phyloP scores from a whole-genome alignment of 2,329 filamentous ascomycete species.

The Aspergillus texensis region DNA sequence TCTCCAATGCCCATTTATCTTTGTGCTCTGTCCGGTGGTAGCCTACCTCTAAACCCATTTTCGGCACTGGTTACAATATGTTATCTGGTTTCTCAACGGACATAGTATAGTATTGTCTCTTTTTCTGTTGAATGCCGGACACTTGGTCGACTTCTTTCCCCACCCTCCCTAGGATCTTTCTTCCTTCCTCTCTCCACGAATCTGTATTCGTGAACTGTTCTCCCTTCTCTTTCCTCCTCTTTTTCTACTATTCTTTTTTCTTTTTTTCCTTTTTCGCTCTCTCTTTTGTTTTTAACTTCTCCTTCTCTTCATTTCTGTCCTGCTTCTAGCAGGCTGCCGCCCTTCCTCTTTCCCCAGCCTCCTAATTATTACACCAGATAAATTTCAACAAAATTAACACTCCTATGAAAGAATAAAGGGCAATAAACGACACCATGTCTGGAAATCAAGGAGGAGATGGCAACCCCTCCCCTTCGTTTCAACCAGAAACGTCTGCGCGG shows the following conservation, averaged over 20 bases:
- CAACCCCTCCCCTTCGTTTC: slow-evolving; percentile 12
- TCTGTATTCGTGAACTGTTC: background rate
- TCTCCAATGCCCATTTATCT: background rate
- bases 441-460: slow-evolving; percentile 8
- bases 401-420: background rate
- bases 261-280: background rate
- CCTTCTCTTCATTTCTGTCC: too few relatives aligned
- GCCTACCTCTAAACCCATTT: background rate
- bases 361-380: background rate
- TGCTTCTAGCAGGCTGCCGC: background rate
- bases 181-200: background rate
- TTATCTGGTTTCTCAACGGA: slow-evolving; percentile 11
- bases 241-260: too few relatives aligned
- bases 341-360: slow-evolving; percentile 9
- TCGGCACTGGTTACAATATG: slow-evolving; percentile 11
- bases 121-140: slow-evolving; percentile 22
- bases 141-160: slow-evolving; percentile 8
- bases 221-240: slow-evolving; percentile 6
- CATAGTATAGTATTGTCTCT: slow-evolving; percentile 12
- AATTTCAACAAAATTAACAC: background rate
- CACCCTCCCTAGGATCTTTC: background rate
- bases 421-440: slow-evolving; percentile 4
- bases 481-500: slow-evolving; percentile 13
- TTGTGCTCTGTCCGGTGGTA: background rate
- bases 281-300: too few relatives aligned